Percentiles rank a stretch among this genome's conserved stretches.
Evolutionary conservation across 208 protist species (phyloP).

Genomic region (Crithidia brevicula): DNA sequence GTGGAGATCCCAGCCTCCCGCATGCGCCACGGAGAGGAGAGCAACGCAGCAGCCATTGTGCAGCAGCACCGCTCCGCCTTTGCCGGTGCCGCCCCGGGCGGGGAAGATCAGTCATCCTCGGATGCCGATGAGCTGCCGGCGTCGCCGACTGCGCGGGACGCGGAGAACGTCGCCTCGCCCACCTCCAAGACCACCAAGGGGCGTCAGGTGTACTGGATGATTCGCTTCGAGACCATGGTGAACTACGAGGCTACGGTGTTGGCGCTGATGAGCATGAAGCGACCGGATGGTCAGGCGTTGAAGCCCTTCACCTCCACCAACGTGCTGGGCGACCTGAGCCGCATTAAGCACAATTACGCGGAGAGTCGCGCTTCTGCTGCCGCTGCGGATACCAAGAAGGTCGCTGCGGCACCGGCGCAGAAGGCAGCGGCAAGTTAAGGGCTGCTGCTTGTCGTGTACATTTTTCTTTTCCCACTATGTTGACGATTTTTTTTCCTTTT

Average conservation of each 20-base stretch:
- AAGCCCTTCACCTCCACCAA: constrained; percentile 1
- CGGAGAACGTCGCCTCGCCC: not conserved
- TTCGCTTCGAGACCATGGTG: constrained; percentile 4
- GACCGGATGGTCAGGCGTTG: constrained; percentile 1
- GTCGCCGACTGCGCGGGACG: constrained; percentile 4
- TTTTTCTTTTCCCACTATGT: not conserved
- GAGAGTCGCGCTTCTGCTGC: not conserved
- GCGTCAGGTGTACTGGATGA: constrained; percentile 10
- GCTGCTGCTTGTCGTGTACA: not conserved
- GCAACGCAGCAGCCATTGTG: constrained; percentile 4
- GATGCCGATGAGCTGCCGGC: constrained; percentile 14
- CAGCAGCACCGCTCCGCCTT: constrained; percentile 11
- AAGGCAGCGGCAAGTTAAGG: too few species aligned
- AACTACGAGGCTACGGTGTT: constrained; percentile 9
- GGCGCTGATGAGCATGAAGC: constrained; percentile 8
- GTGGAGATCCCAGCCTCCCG: not conserved
- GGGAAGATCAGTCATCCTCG: not conserved
- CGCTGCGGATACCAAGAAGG: not conserved
- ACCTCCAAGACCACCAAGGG: not conserved
- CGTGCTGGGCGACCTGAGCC: not conserved
- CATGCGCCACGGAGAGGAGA: not conserved
- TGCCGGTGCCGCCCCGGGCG: not conserved
- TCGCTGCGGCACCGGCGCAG: not conserved
- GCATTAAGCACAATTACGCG: not conserved
- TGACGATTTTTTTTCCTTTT: not conserved